Evolutionary conservation across 2,329 filamentous ascomycete genomes (phyloP).

Genomic region (Immersiporthe knoxdaviesiana): DNA sequence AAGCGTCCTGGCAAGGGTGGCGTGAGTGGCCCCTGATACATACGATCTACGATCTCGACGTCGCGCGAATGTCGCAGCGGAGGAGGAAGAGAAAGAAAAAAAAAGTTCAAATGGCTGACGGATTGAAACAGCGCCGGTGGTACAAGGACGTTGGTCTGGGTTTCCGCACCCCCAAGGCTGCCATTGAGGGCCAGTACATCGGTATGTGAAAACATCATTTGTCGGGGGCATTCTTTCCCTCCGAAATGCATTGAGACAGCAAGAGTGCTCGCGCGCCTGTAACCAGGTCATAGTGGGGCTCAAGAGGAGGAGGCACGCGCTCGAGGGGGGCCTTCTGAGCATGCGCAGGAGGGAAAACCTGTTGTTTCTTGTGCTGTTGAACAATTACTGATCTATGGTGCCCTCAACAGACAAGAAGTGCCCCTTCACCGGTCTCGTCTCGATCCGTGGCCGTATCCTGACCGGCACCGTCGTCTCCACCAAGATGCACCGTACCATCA

Average conservation of each 20-base stretch:
- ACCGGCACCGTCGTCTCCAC: constrained; percentile 99
- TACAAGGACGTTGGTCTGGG: constrained; percentile 99
- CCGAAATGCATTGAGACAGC: background rate
- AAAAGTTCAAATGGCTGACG: constrained; percentile 21
- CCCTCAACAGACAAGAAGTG: constrained; percentile 95
- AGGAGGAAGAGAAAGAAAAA: background rate
- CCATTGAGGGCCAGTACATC: constrained; percentile 99
- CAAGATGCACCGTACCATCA: constrained; percentile 99
- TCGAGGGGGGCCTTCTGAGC: background rate
- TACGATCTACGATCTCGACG: background rate
- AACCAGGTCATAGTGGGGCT: background rate
- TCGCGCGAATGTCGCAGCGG: background rate
- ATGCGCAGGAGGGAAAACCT: background rate
- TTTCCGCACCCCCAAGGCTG: constrained; percentile 97
- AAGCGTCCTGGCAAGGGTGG: constrained; percentile 89
- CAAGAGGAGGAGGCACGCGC: constrained; percentile 5
- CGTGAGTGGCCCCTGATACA: constrained; percentile 64
- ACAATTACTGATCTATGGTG: constrained; percentile 29
- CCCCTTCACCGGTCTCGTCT: constrained; percentile 98
- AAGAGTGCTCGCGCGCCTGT: background rate
- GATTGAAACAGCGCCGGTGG: constrained; percentile 51
- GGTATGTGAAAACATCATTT: constrained; percentile 66
- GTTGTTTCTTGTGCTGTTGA: background rate
- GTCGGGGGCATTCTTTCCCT: background rate
- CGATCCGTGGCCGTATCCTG: constrained; percentile 99